These are phyloP conservation scores for Phytophthora cryptogea DNA, from an alignment of 352 stramenopile genomes.

Conservation along the genomic window DNA sequence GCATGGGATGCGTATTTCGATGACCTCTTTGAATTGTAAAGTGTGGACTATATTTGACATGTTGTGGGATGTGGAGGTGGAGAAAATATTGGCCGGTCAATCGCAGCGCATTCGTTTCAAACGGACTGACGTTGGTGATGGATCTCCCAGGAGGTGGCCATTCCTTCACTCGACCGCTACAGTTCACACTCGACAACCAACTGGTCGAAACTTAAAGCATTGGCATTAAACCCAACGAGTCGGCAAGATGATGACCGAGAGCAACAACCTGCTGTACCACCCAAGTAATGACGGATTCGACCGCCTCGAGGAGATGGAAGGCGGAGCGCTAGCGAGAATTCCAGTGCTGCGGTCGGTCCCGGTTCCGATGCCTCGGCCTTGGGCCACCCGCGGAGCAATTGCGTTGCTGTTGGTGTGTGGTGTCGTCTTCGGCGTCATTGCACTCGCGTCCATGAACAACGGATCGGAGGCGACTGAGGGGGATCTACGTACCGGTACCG, in stretches of 20 bases:
- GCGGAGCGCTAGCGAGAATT: slow-evolving; percentile 12
- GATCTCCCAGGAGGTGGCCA: slow-evolving; percentile 9
- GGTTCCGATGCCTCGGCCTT: slow-evolving; percentile 21
- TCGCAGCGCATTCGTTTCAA: slow-evolving; percentile 27
- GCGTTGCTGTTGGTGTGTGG: slow-evolving; percentile 29
- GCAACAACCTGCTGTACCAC: slow-evolving; percentile 34
- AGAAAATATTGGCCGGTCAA: slow-evolving; percentile 11
- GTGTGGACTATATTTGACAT: slow-evolving; percentile 16
- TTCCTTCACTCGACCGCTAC: slow-evolving; percentile 16
- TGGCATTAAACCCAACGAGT: neutral
- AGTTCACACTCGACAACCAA: slow-evolving; percentile 6
- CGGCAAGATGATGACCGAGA: slow-evolving; percentile 32
- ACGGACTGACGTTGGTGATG: slow-evolving; percentile 13
- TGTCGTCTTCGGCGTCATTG: slow-evolving; percentile 33
- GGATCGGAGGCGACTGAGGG: neutral
- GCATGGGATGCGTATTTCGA: slow-evolving; percentile 7
- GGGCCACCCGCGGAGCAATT: slow-evolving; percentile 29
- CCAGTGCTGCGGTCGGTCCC: slow-evolving; percentile 30
- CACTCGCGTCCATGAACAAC: slow-evolving; percentile 12
- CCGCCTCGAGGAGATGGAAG: slow-evolving; percentile 34
- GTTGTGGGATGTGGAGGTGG: slow-evolving; percentile 7
- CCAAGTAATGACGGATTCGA: slow-evolving; percentile 23
- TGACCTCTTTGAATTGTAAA: neutral
- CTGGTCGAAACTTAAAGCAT: neutral
- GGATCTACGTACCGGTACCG: slow-evolving; percentile 5